A percentile compares a stretch with the other conserved stretches of the same genome.
Evolutionary conservation across 805 yeast species (phyloP).

Genomic region (Saccharomycopsis schoenii): DNA sequence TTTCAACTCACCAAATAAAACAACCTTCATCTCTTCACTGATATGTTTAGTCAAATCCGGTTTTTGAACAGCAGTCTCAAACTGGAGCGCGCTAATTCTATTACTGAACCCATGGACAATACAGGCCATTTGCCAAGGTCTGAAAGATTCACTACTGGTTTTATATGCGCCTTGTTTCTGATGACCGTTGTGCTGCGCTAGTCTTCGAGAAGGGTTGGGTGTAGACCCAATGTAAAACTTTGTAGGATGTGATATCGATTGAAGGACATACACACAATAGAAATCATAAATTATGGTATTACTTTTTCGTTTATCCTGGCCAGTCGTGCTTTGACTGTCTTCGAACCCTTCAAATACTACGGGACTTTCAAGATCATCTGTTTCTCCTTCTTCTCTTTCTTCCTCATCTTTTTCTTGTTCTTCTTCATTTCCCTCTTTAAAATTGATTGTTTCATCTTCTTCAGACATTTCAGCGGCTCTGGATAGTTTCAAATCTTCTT

Average conservation of each 20-base stretch:
- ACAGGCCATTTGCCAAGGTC: slow-evolving; percentile 69
- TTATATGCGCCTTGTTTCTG: slow-evolving; percentile 60
- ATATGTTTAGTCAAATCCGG: slow-evolving; percentile 56
- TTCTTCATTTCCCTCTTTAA: background rate
- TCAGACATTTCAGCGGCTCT: background rate
- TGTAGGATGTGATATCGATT: slow-evolving; percentile 45
- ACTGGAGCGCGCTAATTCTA: slow-evolving; percentile 59
- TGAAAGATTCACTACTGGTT: slow-evolving; percentile 43
- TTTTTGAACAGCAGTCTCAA: slow-evolving; percentile 84
- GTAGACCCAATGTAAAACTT: slow-evolving; percentile 77
- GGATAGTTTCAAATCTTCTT: background rate
- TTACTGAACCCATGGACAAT: slow-evolving; percentile 66
- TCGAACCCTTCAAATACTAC: background rate
- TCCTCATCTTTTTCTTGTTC: slow-evolving; percentile 11
- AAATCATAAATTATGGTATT: slow-evolving; percentile 24
- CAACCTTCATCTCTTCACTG: slow-evolving; percentile 20
- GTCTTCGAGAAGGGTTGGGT: slow-evolving; percentile 58
- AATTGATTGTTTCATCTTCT: background rate
- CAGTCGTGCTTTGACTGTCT: background rate
- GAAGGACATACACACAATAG: slow-evolving; percentile 64
- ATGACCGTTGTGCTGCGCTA: slow-evolving; percentile 75
- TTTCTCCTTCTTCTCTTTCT: slow-evolving; percentile 13
- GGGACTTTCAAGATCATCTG: background rate
- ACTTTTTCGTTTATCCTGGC: background rate
- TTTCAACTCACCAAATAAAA: background rate